These are phyloP conservation scores for Blepharisma stoltei DNA, from an alignment of 73 alveolate species.

Conservation along the genomic window DNA sequence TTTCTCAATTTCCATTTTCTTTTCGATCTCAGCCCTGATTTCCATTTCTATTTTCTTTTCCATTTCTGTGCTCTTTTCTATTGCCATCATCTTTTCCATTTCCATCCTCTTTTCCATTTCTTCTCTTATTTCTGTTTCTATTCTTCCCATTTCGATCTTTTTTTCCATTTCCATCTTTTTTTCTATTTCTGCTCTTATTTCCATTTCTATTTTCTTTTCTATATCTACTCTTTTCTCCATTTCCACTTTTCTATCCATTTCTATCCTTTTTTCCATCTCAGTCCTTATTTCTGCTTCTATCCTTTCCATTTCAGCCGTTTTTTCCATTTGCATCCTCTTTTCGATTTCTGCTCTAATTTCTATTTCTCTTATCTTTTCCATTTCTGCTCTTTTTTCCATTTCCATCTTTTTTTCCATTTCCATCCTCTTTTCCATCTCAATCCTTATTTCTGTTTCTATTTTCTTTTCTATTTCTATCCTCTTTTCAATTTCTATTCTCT, in stretches of 20 bases:
- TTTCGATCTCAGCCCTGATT: not conserved
- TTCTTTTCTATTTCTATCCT: not conserved
- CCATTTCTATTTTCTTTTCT: too few relatives aligned
- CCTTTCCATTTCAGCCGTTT: not conserved
- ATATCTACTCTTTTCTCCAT: not conserved
- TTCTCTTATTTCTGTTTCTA: not conserved
- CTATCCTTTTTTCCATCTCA: not conserved
- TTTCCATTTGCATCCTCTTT: not conserved
- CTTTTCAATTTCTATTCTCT: not conserved
- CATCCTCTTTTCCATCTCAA: not conserved
- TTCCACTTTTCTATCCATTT: not conserved
- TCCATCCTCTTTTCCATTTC: not conserved
- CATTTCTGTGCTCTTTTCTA: not conserved
- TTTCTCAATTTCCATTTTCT: not conserved
- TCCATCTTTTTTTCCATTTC: not conserved
- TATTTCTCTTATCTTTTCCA: not conserved
- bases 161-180: not conserved
- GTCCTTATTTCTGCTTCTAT: not conserved
- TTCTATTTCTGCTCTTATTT: not conserved
- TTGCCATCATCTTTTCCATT: not conserved
- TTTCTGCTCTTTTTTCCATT: not conserved
- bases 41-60: not conserved
- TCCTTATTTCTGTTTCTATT: not conserved
- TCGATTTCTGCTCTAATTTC: not conserved
- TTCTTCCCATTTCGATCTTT: not conserved